phyloP scores from a whole-genome alignment of 768 basidiomycete genomes.

The Termitomyces sp. region DNA sequence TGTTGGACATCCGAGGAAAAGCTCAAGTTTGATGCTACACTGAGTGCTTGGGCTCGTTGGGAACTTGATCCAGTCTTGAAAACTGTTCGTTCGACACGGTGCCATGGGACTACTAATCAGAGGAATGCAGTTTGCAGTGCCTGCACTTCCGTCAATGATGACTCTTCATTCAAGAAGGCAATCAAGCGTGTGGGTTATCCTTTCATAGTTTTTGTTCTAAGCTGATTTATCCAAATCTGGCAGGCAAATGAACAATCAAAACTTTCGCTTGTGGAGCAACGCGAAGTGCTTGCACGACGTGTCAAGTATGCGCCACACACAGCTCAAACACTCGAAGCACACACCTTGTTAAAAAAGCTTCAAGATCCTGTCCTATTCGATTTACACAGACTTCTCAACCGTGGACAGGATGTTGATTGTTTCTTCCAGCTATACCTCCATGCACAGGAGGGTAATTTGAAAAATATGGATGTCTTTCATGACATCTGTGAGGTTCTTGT shows the following conservation, averaged over 20 bases:
- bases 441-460: not conserved
- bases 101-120: not conserved
- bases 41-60: not conserved
- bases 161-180: not conserved
- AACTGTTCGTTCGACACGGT: not conserved
- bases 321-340: not conserved
- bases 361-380: not conserved
- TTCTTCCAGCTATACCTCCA: not conserved
- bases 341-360: not conserved
- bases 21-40: not conserved
- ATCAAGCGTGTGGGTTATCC: not conserved
- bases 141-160: not conserved
- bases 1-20: not conserved
- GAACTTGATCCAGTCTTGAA: not conserved
- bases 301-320: not conserved
- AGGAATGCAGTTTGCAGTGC: not conserved
- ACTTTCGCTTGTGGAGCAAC: not conserved
- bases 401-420: not conserved
- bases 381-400: not conserved
- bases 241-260: not conserved
- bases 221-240: too few species aligned
- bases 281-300: not conserved
- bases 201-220: too few species aligned
- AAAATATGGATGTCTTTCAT: not conserved
- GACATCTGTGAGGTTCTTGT: not conserved